phyloP scores from a whole-genome alignment of 2,329 filamentous ascomycete species.

The Clarireedia paspali region DNA sequence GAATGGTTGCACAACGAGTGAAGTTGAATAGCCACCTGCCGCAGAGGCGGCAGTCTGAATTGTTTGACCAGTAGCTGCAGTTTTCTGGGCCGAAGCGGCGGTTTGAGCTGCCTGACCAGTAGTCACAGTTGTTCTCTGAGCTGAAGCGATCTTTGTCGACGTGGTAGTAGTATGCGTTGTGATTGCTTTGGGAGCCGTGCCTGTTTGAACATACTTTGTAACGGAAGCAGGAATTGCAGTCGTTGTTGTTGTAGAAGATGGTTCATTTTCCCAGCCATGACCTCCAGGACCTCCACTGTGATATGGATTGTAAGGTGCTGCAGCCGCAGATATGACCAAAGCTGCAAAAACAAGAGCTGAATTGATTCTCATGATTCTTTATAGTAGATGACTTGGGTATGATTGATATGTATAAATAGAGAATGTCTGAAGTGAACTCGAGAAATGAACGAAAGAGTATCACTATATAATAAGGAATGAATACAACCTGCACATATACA shows the following conservation, averaged over 20 bases:
- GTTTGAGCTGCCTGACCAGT: no score
- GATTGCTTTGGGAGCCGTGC: no score
- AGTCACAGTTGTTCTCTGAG: no score
- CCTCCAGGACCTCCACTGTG: neutral
- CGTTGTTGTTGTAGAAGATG: neutral
- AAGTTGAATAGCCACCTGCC: neutral
- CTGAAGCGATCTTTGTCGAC: no score
- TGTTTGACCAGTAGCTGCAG: no score
- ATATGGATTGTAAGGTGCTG: neutral
- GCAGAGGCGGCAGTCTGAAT: no score
- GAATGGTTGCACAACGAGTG: neutral
- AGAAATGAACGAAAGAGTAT: no score
- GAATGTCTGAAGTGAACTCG: neutral
- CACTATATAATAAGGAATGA: neutral
- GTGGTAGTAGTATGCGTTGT: no score
- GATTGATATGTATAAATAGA: no score
- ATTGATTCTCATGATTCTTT: neutral
- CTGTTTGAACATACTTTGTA: no score
- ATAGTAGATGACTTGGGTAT: neutral
- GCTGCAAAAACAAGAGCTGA: neutral
- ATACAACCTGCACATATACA: neutral
- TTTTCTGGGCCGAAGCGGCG: no score
- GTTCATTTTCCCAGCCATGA: neutral
- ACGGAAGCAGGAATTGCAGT: neutral
- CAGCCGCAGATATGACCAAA: neutral